Evolutionary conservation across 495 filamentous ascomycete species (phyloP).

Genomic region (Trypethelium eluteriae): DNA sequence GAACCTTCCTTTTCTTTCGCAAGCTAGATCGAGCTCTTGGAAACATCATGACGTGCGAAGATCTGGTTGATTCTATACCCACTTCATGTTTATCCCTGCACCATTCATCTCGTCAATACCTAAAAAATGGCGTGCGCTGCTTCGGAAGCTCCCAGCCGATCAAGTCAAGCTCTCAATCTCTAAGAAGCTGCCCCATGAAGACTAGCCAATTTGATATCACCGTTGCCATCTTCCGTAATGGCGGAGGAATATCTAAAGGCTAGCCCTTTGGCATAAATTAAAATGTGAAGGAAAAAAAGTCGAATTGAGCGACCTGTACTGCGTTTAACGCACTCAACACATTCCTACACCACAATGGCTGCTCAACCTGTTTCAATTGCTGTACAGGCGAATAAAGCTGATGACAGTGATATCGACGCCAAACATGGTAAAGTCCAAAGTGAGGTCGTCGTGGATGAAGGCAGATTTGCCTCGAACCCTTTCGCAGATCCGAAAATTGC

Average conservation of each 20-base stretch:
- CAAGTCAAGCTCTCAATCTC: background rate
- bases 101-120: slow-evolving; percentile 2
- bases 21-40: too few relatives aligned
- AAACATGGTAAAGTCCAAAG: too few relatives aligned
- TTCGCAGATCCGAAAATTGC: slow-evolving; percentile 9
- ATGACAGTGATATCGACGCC: background rate
- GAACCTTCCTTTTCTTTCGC: too few relatives aligned
- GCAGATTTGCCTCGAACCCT: background rate
- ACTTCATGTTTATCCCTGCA: background rate
- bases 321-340: background rate
- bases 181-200: background rate
- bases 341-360: background rate
- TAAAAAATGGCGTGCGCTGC: slow-evolving; percentile 7
- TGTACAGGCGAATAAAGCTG: background rate
- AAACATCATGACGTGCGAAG: background rate
- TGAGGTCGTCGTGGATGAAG: background rate
- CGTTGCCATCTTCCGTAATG: background rate
- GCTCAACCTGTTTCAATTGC: background rate
- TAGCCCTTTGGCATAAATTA: background rate
- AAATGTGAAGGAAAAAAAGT: background rate
- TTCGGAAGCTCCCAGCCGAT: background rate
- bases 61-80: background rate
- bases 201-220: background rate
- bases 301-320: background rate
- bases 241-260: background rate